Base-by-base conservation (phyloP, 2,329 filamentous ascomycete genomes). In the Onygenales sp. region DNA sequence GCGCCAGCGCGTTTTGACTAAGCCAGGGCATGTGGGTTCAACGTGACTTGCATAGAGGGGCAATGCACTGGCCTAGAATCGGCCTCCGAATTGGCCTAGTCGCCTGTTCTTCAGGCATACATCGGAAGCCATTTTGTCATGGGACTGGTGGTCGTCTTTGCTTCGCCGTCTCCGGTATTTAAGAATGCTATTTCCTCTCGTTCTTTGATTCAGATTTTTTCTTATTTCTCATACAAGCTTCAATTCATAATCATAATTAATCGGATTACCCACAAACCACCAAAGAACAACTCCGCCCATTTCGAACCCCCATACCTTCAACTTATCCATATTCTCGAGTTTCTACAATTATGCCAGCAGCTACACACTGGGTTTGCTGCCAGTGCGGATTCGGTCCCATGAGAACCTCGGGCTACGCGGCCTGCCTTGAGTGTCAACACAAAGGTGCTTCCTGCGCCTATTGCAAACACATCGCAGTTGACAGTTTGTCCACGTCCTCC, bases 291-390 rank as follows among this genome's bases (percentile, higher is more conserved):
- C 7, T 43, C 7, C 41, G 27, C 27, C 39, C 27, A 7, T 31
- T 21, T 11, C 10, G 10, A 31, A 43, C 33, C 21, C 32, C 3
- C 27, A 51, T 51, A 43, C 9, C 39, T 51, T 27, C 27, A 9
- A 33, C 32, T 43, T 31, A n/a, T 13, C 41, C 39, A 21, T 39
- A 21, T 4, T 9, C 32, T 42, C n/a, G 9, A 10, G 32, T 43
- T 43, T 27, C 31, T 8, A 14, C 39, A 33, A 50, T 7, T 27
- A 60, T 61, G 59, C 57, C 56, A 11, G 63, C 61, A 59, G 47
- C 60, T 35, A 57, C 56, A 10, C 50, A 64, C 27, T 71, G 68
- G 68, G 64, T 64, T 54, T 71, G 68, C 57, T 69, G 67, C 47
- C 43, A 56, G 5, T 71, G 68, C 58, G 51, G 54, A 35, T 64